Evolutionary conservation across 371 early-diverging fungal species (phyloP).

Genomic region (Rhizopus stolonifer): DNA sequence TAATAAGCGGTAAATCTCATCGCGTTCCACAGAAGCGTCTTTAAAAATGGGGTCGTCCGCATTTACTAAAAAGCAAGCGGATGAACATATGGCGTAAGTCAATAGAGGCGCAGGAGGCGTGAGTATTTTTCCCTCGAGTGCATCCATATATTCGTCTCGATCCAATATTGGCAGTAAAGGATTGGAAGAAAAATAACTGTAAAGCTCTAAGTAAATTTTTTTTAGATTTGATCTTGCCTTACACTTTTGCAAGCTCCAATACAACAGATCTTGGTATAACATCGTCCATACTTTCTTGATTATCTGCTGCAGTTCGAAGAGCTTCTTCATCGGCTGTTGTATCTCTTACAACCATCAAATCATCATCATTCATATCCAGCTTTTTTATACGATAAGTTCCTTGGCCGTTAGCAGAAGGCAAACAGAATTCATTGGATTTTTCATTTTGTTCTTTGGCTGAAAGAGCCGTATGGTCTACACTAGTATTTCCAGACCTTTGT

Average conservation of each 20-base stretch:
- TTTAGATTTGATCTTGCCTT: not conserved
- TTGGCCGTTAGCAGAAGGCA: conserved; percentile 5
- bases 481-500: not conserved
- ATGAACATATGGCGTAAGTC: conserved; percentile 37
- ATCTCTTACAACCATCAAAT: conserved; percentile 39
- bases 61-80: conserved; percentile 32
- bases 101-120: conserved; percentile 37
- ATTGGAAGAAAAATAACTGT: conserved; percentile 32
- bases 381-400: conserved; percentile 14
- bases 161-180: conserved; percentile 38
- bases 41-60: conserved; percentile 30
- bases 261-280: conserved; percentile 31
- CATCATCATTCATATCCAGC: conserved; percentile 34
- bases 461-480: too few species aligned
- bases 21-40: conserved; percentile 23
- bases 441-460: not conserved
- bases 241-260: conserved; percentile 23
- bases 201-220: too few species aligned
- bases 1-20: conserved; percentile 31
- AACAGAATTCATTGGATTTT: conserved; percentile 5
- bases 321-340: conserved; percentile 31
- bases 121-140: conserved; percentile 30
- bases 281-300: conserved; percentile 22
- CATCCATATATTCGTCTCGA: conserved; percentile 33
- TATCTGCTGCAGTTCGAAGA: conserved; percentile 13